Percentiles rank a stretch among this genome's conserved stretches.
These are phyloP conservation scores for Aphanomyces astaci DNA, from an alignment of 352 stramenopile genomes.

Conservation along the genomic window DNA sequence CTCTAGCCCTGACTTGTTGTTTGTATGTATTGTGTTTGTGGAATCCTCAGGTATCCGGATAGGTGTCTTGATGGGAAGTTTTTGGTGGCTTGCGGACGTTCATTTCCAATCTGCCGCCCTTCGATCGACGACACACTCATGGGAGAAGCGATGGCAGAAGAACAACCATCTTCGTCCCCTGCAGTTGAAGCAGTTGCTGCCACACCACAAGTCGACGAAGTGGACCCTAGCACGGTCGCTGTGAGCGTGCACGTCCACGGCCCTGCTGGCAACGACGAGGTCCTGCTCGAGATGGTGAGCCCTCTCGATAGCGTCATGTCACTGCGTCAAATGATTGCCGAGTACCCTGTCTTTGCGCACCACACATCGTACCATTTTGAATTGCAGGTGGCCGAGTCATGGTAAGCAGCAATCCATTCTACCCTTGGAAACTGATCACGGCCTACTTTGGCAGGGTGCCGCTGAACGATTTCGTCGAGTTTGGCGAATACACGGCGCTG, in stretches of 20 bases:
- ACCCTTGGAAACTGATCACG: neutral
- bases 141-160: conserved; percentile 21
- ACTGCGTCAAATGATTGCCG: conserved; percentile 72
- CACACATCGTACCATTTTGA: conserved; percentile 85
- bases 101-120: neutral
- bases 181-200: too few species aligned
- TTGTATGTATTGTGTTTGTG: neutral
- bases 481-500: conserved; percentile 70
- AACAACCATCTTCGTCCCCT: neutral
- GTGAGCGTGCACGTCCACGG: conserved; percentile 14
- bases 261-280: conserved; percentile 22
- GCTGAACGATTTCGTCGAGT: conserved; percentile 82
- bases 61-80: neutral
- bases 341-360: conserved; percentile 72
- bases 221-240: conserved; percentile 1
- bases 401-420: conserved; percentile 3
- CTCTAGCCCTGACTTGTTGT: neutral
- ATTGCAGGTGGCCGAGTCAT: conserved; percentile 23
- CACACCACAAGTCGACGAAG: neutral
- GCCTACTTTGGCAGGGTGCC: conserved; percentile 29
- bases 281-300: conserved; percentile 68
- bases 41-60: conserved; percentile 2
- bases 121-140: neutral
- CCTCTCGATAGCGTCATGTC: conserved; percentile 67
- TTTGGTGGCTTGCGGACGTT: neutral